Percentiles rank a stretch among this genome's conserved stretches.
Conservation (phyloP, 73 alveolate genomes). For the Paramecium sonneborni region DNA sequence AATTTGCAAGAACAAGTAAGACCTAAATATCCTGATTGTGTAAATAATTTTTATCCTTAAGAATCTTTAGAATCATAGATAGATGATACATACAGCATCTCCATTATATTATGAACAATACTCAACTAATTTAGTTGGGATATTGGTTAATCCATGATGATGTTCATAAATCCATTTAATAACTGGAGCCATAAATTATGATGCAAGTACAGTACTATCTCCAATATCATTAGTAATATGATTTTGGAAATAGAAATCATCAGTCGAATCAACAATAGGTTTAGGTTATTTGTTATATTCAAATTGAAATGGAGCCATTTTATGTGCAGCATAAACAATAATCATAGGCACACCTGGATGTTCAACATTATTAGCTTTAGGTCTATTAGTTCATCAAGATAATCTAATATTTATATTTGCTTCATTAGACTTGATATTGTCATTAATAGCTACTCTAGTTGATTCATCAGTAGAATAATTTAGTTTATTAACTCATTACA, state of each 20-base stretch:
- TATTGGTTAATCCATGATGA: background rate
- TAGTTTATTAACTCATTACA: background rate
- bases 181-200: slow-evolving; percentile 27
- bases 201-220: slow-evolving; percentile 40
- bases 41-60: background rate
- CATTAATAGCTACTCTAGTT: background rate
- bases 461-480: slow-evolving; percentile 28
- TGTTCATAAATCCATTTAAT: slow-evolving; percentile 52
- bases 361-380: background rate
- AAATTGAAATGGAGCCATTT: background rate
- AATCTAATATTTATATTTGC: background rate
- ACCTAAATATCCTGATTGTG: slow-evolving; percentile 44
- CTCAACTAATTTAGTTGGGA: slow-evolving; percentile 54
- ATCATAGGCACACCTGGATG: slow-evolving; percentile 63
- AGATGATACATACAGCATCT: background rate
- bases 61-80: slow-evolving; percentile 2
- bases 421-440: background rate
- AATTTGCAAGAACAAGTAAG: background rate
- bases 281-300: slow-evolving; percentile 9
- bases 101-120: slow-evolving; percentile 38
- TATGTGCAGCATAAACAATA: slow-evolving; percentile 29
- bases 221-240: background rate
- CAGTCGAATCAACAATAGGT: background rate
- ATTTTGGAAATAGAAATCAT: slow-evolving; percentile 55
- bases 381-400: background rate